Percentiles rank a stretch among this genome's conserved stretches.
These are phyloP conservation scores for Cryphonectria parasitica DNA, from an alignment of 2,329 filamentous ascomycete species.

Conservation along the genomic window DNA sequence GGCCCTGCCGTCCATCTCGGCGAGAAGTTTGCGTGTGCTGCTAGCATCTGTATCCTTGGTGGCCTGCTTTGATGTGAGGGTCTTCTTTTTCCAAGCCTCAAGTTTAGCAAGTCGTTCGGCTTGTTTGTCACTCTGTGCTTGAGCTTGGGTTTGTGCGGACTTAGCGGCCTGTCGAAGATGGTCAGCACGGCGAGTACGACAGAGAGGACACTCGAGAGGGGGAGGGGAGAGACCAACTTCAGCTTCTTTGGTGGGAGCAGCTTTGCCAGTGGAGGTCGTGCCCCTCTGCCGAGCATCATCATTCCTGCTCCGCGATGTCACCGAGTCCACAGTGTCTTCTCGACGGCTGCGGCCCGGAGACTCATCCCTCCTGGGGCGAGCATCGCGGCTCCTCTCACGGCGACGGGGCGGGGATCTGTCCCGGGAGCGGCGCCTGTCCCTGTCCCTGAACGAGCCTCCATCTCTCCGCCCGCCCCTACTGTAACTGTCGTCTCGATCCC, in stretches of 20 bases:
- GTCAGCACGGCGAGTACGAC: constrained; percentile 32
- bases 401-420: constrained; percentile 62
- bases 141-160: constrained; percentile 52
- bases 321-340: constrained; percentile 72
- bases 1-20: constrained; percentile 74
- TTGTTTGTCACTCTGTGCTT: constrained; percentile 75
- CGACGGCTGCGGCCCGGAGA: constrained; percentile 66
- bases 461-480: constrained; percentile 67
- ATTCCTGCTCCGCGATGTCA: constrained; percentile 64
- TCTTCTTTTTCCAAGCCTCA: constrained; percentile 91
- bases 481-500: constrained; percentile 58
- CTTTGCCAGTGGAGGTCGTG: constrained; percentile 52
- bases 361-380: constrained; percentile 72
- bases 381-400: constrained; percentile 66
- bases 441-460: constrained; percentile 54
- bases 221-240: constrained; percentile 55
- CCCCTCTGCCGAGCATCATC: constrained; percentile 63
- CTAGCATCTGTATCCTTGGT: constrained; percentile 72
- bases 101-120: constrained; percentile 80
- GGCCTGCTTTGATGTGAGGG: constrained; percentile 67
- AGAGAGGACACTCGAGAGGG: background rate
- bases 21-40: constrained; percentile 68
- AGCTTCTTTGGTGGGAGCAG: constrained; percentile 52
- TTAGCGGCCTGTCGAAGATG: constrained; percentile 54
- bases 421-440: constrained; percentile 69